Base-by-base conservation (phyloP, 129 eudicot genomes). In the Rutidosis leptorrhynchoides region DNA sequence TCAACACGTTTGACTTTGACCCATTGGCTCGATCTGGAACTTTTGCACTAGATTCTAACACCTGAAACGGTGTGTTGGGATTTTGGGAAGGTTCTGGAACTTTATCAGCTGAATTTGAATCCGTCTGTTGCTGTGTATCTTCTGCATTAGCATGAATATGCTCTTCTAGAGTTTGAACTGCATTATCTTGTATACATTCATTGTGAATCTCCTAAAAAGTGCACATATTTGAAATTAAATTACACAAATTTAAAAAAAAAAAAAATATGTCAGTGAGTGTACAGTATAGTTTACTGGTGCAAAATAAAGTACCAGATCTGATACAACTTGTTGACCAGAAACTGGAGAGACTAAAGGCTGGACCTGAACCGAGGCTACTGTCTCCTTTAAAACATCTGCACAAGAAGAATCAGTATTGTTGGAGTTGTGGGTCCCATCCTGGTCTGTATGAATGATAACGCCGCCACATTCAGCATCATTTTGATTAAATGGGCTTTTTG, bases 181-280 rank as follows among this genome's bases (percentile, higher is more conserved):
- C 80, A 33, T 40, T 72, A 69, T 64, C 83, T 58, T 23, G 82
- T 16, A 28, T n/a, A 30, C 52, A 26, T 16, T 76, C 62, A 33
- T 68, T 73, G 30, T 49, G 71, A 6, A 30, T 62, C 58, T 48
- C 90, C 84, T 81, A 73, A 60, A 24, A 68, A 60, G 1, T 58
- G 28, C 54, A 72, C 26, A 67, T 67, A 67, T 28, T 21, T 20
- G 23, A 58, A 8, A 42, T 40, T 43, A 25, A 25, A n/a, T 57
- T 26, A 68, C 42, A 55, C 19, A 53, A 23, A 55, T 16, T 24
- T 15, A 33, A 54, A 22, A 11, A n/a, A n/a, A n/a, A n/a, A n/a
- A n/a, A n/a, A n/a, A n/a, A n/a, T n/a, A 40, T 40, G n/a, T 40
- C 46, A 40, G 16, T 0, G n/a, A 11, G 5, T 40, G n/a, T n/a